Base-by-base conservation (phyloP, 352 stramenopile species). In the Peronospora farinosa region DNA sequence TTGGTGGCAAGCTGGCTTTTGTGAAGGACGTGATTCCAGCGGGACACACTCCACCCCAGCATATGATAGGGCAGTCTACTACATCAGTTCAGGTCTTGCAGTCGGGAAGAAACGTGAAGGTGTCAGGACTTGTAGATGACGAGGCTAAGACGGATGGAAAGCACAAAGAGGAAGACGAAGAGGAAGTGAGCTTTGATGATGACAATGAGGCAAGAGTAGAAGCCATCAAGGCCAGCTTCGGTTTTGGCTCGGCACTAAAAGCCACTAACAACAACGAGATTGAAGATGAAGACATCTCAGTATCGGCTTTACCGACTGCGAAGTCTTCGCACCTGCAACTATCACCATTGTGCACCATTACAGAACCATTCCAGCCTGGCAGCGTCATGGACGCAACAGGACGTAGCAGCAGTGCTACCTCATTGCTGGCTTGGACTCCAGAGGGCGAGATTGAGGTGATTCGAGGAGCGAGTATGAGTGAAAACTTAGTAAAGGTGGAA, bases 161-260 rank as follows among this genome's bases (percentile, higher is more conserved):
- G 5, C 39, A 65, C 27, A 55, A 69, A n/a, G 51, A 62, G 0
- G 54, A 70, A 3, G 19, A 21, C 19, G 63, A 75, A n/a, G 59
- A 72, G 11, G 63, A 70, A 39, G 65, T 73, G 1, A 58, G 58
- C 0, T 72, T 78, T 32, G 59, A 78, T 10, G 69, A 87, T 36
- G 80, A 88, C 6, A 73, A 74, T 12, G 80, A 92, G 40, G 72
- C 69, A 1, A 66, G 80, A 35, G 76, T 93, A 2, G 77, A 88
- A 25, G 77, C 76, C 1, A 93, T 93, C 56, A 93, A 93, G 43
- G 74, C 68, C 11, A 89, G 78, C 44, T 90, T 90, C 31, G 82
- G 82, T 1, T 93, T 93, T 57, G 82, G 78, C 7, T 39, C 66
- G 12, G 59, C 72, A 37, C 56, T 65, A 1, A 46, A 64, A 3